Evolutionary conservation across 2,329 filamentous ascomycete species (phyloP), one percentile per base, ranked within the genome.

Genomic region (Colletotrichum sublineola): DNA sequence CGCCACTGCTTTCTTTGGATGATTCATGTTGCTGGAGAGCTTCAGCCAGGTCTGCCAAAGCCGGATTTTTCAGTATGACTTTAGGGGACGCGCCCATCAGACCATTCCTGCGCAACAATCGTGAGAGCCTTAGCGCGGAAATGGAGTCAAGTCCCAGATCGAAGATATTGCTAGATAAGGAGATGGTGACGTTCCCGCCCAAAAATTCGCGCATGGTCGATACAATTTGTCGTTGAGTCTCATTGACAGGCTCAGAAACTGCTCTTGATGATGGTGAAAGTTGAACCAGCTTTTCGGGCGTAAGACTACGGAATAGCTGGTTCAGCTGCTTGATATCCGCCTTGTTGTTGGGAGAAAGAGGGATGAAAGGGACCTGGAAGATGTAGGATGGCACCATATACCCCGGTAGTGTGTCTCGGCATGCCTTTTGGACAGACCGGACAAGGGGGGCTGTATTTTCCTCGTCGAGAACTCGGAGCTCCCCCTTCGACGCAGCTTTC

Each of bases 321-420:
- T 88, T 91, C 3, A 98, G 82, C 46, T 86, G 85, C 77, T 93
- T 96, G 8, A 87, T 86, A 77, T 98, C 95, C 0, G 93, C 92
- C 79, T 98, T 98, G 81, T 97, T 97, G 80, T 97, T 98, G 8
- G 93, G 85, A 1, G 94, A 97, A 0, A 98, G 85, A 0, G 95
- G 95, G 66, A 98, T 90, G 9, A 84, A 86, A 0, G 90, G 87
- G 9, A 97, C 82, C 4, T 88, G 88, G 33, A 97, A 84, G 71
- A 97, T 90, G 77, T 96, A 94, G 0, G 94, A 95, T 0, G 95
- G 96, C 2, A 98, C 89, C 95, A 98, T 98, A 79, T 98, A 98
- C 0, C 87, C 88, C 0, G 95, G 93, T 3, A 98, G 86, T 31
- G 86, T 89, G 2, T 88, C 84, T 44, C 88, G 88, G 76, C 95